Evolutionary conservation across 129 eudicot genomes (phyloP), one percentile per base, ranked within the genome.

Genomic region (Artemisia tridentata): DNA sequence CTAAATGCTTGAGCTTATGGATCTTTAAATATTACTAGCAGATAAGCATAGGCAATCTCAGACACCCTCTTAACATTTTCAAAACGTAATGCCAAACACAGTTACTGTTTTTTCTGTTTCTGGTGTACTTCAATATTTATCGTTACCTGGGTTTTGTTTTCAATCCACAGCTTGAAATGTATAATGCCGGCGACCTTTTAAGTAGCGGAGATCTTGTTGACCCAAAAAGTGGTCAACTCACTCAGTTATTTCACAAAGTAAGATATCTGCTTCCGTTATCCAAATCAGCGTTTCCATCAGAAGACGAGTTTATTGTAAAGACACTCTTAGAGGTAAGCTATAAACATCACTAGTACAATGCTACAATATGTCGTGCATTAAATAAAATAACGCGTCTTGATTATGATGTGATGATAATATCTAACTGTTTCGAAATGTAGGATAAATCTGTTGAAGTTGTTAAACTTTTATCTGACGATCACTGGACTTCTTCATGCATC

Each of bases 401-500:
- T 71, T 55, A 27, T 70, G 38, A 0, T 74, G 16, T 66, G 2
- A 16, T 51, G 27, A 48, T 80, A 34, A 3, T 63, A 21, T 23
- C 11, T 3, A 34, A 54, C 15, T 9, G 55, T 71, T 27, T 5
- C 12, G 14, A n/a, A 65, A 14, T 50, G 43, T 58, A 90, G 92
- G 96, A 89, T 65, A 82, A 80, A 75, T 79, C 88, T 67, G 70
- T 34, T 63, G 80, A 80, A 67, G 88, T 85, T 71, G 66, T 85
- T 68, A 78, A 80, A 47, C 49, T 53, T 25, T 72, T 93, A 63
- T 80, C 90, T 21, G 87, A 89, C 47, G 79, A 67, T 74, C 82
- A 89, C 55, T 89, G 98, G 98, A 89, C 90, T 14, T 65, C 86
- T 56, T 81, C 92, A 6, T 93, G 92, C 77, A 83, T 93, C 11